phyloP scores from a whole-genome alignment of 1,284 basidiomycete genomes.

The Trametes sp. region DNA sequence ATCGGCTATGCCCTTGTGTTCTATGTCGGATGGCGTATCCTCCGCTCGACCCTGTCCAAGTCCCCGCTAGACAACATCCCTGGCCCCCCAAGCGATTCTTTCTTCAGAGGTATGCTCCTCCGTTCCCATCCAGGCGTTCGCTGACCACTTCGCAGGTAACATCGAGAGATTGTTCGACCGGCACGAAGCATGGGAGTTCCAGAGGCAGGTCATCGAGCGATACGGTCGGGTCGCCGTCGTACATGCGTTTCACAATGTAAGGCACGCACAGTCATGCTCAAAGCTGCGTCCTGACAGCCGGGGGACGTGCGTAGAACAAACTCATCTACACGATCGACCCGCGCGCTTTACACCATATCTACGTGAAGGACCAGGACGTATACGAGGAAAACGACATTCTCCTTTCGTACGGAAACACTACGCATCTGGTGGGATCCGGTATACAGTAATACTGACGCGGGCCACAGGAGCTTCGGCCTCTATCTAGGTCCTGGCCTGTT shows the following conservation, averaged over 20 bases:
- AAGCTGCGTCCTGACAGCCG: neutral
- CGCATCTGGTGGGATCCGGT: too few relatives aligned
- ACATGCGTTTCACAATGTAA: neutral
- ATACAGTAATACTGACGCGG: neutral
- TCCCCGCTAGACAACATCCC: slow-evolving; percentile 17
- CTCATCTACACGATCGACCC: slow-evolving; percentile 35
- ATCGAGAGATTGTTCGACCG: too few relatives aligned
- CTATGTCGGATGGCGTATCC: slow-evolving; percentile 5
- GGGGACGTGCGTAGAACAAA: neutral
- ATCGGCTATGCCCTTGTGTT: slow-evolving; percentile 10
- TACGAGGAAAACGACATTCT: slow-evolving; percentile 30
- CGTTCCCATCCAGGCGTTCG: too few relatives aligned
- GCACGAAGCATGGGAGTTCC: too few relatives aligned
- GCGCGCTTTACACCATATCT: slow-evolving; percentile 38
- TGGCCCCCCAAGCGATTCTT: slow-evolving; percentile 10
- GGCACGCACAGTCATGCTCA: neutral
- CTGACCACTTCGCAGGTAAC: too few relatives aligned
- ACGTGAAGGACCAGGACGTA: slow-evolving; percentile 44
- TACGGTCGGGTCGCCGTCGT: neutral
- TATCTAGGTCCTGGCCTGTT: slow-evolving; percentile 19
- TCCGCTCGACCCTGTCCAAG: neutral
- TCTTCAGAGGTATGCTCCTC: neutral
- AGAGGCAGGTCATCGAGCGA: too few relatives aligned
- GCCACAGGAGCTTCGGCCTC: neutral
- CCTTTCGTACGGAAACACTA: neutral